Evolutionary conservation across 2,329 filamentous ascomycete genomes (phyloP).

Genomic region (Cercospora zeae-maydis): DNA sequence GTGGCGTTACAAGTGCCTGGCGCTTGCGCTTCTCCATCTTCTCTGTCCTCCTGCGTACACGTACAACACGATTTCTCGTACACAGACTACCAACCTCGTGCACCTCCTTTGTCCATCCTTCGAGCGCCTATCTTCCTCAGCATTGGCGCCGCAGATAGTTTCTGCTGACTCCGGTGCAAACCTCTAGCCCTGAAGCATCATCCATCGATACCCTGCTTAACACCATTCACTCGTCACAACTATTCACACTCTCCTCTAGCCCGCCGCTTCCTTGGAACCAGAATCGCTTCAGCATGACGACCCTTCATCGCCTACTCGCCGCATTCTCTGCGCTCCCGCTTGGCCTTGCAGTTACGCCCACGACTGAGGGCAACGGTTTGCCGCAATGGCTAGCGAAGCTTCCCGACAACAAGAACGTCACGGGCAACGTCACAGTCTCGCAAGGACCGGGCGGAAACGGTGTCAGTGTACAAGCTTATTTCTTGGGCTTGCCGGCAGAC

Average conservation of each 20-base stretch:
- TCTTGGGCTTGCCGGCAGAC: slow-evolving; percentile 41
- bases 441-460: slow-evolving; percentile 35
- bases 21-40: background rate
- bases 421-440: slow-evolving; percentile 18
- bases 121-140: slow-evolving; percentile 7
- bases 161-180: slow-evolving; percentile 5
- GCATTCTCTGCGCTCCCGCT: background rate
- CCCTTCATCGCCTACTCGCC: background rate
- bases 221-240: background rate
- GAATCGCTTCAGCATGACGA: background rate
- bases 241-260: background rate
- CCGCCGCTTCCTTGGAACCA: background rate
- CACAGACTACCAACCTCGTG: background rate
- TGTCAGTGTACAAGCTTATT: slow-evolving; percentile 40
- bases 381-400: slow-evolving; percentile 17
- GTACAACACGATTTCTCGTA: background rate
- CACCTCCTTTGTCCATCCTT: slow-evolving; percentile 2
- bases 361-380: slow-evolving; percentile 10
- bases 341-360: slow-evolving; percentile 11
- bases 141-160: background rate
- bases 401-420: slow-evolving; percentile 9
- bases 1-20: background rate
- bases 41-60: background rate
- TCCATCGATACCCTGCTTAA: background rate
- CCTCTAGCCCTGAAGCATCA: background rate